phyloP scores from a whole-genome alignment of 352 stramenopile species.

The Elongisporangium undulatum region DNA sequence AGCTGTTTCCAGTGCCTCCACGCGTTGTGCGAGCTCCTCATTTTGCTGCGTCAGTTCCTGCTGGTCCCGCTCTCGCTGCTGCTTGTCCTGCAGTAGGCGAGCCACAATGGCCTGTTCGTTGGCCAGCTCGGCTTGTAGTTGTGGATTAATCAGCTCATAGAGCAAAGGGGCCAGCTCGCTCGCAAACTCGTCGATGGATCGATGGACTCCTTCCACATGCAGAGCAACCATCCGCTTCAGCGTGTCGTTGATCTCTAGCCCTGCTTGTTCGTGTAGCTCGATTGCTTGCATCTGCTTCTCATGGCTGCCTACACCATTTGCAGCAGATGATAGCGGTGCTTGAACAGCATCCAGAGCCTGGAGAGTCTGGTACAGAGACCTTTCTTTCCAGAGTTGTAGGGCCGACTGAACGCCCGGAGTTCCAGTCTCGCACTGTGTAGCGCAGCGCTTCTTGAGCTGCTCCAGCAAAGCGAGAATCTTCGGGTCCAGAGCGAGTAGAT shows the following conservation, averaged over 20 bases:
- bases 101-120: constrained; percentile 16
- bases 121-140: constrained; percentile 31
- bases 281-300: constrained; percentile 56
- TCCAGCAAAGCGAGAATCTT: constrained; percentile 13
- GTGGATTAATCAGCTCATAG: constrained; percentile 23
- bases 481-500: neutral
- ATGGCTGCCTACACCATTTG: neutral
- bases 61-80: constrained; percentile 13
- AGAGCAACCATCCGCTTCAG: constrained; percentile 17
- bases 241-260: constrained; percentile 30
- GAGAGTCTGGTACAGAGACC: constrained; percentile 49
- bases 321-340: neutral
- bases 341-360: constrained; percentile 37
- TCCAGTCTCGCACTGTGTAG: neutral
- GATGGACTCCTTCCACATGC: constrained; percentile 11
- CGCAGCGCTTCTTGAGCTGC: constrained; percentile 7
- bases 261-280: constrained; percentile 43
- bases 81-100: constrained; percentile 30
- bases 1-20: constrained; percentile 33
- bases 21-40: constrained; percentile 13
- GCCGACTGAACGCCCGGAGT: constrained; percentile 7
- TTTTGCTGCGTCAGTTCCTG: constrained; percentile 18
- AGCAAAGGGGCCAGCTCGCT: constrained; percentile 20
- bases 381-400: constrained; percentile 61
- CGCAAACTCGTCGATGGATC: constrained; percentile 27